A percentile compares a stretch with the other conserved stretches of the same genome.
Evolutionary conservation across 1,284 basidiomycete species (phyloP).

Genomic region (Apiotrichum laibachii): DNA sequence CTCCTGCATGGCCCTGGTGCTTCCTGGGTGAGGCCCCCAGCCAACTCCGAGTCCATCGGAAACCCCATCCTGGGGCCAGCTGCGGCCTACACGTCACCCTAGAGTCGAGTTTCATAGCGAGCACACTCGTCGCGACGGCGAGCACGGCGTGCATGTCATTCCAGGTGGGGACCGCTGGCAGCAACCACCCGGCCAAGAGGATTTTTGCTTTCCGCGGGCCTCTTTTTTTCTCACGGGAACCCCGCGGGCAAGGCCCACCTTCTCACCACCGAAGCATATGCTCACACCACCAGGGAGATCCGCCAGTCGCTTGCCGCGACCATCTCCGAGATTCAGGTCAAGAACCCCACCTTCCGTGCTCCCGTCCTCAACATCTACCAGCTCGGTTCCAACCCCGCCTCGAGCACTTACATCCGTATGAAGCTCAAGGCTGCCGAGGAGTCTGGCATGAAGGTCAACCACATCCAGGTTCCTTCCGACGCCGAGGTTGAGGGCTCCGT

Average conservation of each 20-base stretch:
- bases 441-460: slow-evolving; percentile 85
- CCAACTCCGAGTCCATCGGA: no score
- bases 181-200: no score
- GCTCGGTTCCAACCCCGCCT: slow-evolving; percentile 87
- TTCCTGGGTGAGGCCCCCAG: no score
- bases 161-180: no score
- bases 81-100: no score
- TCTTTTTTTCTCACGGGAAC: not conserved
- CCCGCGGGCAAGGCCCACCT: not conserved
- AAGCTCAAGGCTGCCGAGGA: slow-evolving; percentile 94
- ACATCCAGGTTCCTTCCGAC: slow-evolving; percentile 71
- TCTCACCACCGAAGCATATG: not conserved
- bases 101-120: no score
- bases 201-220: no score
- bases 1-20: not conserved
- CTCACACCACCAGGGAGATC: slow-evolving; percentile 61
- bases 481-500: slow-evolving; percentile 52
- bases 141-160: no score
- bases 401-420: slow-evolving; percentile 93
- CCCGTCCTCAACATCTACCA: slow-evolving; percentile 85
- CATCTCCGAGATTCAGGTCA: slow-evolving; percentile 60
- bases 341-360: slow-evolving; percentile 79
- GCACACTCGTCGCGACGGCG: no score
- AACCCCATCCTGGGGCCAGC: no score
- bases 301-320: slow-evolving; percentile 68